Percentiles rank a stretch among this genome's conserved stretches.
Conservation (phyloP, 2,329 filamentous ascomycete genomes). For the Xylariaceae sp. region DNA sequence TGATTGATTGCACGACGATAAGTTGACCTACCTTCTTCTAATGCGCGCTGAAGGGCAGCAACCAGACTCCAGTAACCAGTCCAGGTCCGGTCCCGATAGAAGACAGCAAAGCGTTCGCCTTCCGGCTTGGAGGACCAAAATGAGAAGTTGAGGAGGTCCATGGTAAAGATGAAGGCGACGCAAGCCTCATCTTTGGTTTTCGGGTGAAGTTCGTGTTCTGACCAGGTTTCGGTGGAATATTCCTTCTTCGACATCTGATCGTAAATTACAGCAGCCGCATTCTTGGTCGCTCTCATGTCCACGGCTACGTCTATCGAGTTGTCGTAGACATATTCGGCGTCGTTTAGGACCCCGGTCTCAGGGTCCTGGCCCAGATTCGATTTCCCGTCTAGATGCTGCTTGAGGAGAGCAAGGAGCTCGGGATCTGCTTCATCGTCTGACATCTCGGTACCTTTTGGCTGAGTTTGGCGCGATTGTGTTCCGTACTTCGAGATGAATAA, state of each 20-base stretch:
- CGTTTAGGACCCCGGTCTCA: conserved; percentile 76
- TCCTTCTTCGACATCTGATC: conserved; percentile 74
- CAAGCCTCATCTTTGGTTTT: conserved; percentile 73
- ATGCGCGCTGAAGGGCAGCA: conserved; percentile 75
- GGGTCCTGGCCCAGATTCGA: conserved; percentile 51
- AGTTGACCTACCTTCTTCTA: conserved; percentile 67
- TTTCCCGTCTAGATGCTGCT: conserved; percentile 67
- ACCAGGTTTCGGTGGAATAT: conserved; percentile 84
- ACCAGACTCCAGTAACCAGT: conserved; percentile 96
- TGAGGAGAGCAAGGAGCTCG: conserved; percentile 79
- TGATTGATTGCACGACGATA: neutral
- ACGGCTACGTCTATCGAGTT: conserved; percentile 91
- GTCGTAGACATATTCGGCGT: conserved; percentile 82
- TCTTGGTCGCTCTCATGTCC: conserved; percentile 75
- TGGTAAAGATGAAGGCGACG: conserved; percentile 90
- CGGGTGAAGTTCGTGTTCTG: conserved; percentile 83
- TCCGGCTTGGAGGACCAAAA: conserved; percentile 80
- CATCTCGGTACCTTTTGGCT: conserved; percentile 44
- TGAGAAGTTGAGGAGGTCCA: conserved; percentile 95
- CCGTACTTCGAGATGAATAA: neutral
- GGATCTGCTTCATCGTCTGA: conserved; percentile 88
- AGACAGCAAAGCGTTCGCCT: conserved; percentile 71
- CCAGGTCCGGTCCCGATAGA: conserved; percentile 76
- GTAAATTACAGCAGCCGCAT: conserved; percentile 74
- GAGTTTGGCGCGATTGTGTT: neutral